Base-by-base conservation (phyloP, 2,329 filamentous ascomycete species). In the Plenodomus tracheiphilus region DNA sequence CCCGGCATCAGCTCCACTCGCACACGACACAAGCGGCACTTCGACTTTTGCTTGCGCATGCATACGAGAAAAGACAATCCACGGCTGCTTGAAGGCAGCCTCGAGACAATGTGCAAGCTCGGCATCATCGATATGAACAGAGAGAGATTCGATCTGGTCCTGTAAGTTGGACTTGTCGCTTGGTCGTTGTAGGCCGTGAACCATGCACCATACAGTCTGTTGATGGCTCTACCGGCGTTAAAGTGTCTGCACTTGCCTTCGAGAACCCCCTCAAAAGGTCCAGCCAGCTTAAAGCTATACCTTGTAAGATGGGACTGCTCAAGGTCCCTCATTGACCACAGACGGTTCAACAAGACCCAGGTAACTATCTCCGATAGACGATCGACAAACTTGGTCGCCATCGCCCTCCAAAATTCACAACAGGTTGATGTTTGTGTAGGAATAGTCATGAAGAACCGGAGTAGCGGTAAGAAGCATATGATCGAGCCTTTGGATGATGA, bases 401-500 rank as follows among this genome's bases (percentile, higher is more conserved):
- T 54, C 4, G 49, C 39, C 7, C 49, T 19, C 3, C 39, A 44
- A 35, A 43, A 56, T 17, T 48, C 18, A 34, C 39, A 43, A n/a
- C 46, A 54, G 3, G 48, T 43, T 4, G 41, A 45, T 32, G 43
- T 53, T 8, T 47, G 20, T 2, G 44, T 53, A 16, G 32, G 39
- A 3, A 56, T 28, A 4, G 34, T 30, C 19, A 40, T 46, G 6
- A 47, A 9, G 3, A 42, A 51, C 53, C 53, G 57, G 30, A 52
- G 53, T 4, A 51, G 49, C 2, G 53, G 55, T 10, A 61, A 50
- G 5, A 19, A 59, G 34, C 8, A 41, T 46, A 22, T 55, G 38
- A 1, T 49, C 47, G 11, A 47, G 34, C 18, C 46, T 45, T 35
- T 59, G 58, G 19, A 59, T 43, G 36, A 61, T 47, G 22, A 43